Conservation (phyloP, 768 basidiomycete genomes). For the Lentinula sp. region DNA sequence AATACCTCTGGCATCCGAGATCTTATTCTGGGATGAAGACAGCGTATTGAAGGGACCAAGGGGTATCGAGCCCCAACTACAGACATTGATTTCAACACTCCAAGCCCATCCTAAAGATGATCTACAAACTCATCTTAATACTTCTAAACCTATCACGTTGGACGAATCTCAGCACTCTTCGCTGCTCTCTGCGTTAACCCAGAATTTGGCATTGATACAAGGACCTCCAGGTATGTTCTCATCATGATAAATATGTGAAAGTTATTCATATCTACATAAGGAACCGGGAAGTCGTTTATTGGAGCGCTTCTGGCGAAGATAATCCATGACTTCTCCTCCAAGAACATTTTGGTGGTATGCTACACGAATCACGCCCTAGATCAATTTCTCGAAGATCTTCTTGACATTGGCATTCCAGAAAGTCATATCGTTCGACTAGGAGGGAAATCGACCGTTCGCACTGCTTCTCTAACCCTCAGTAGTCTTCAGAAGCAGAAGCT, state of each 20-base stretch:
- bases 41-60: slow-evolving; percentile 2
- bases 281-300: slow-evolving; percentile 72
- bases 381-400: slow-evolving; percentile 58
- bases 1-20: slow-evolving; percentile 43
- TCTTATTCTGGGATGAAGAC: slow-evolving; percentile 46
- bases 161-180: slow-evolving; percentile 45
- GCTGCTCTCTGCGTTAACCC: slow-evolving; percentile 47
- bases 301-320: slow-evolving; percentile 62
- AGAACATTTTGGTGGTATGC: slow-evolving; percentile 62
- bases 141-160: slow-evolving; percentile 35
- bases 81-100: slow-evolving; percentile 18
- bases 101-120: slow-evolving; percentile 29
- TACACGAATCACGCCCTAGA: slow-evolving; percentile 75
- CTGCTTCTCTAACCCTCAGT: slow-evolving; percentile 36
- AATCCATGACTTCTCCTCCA: slow-evolving; percentile 39
- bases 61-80: slow-evolving; percentile 13
- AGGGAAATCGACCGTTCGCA: slow-evolving; percentile 46
- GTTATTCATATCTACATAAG: slow-evolving; percentile 23
- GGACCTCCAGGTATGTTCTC: slow-evolving; percentile 54
- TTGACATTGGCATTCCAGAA: slow-evolving; percentile 51
- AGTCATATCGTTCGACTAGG: slow-evolving; percentile 50
- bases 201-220: slow-evolving; percentile 57
- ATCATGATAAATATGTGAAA: background rate
- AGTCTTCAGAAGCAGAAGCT: slow-evolving; percentile 25
- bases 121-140: slow-evolving; percentile 30